Base-by-base conservation (phyloP, 2,329 filamentous ascomycete genomes). In the Aspergillus bombycis region DNA sequence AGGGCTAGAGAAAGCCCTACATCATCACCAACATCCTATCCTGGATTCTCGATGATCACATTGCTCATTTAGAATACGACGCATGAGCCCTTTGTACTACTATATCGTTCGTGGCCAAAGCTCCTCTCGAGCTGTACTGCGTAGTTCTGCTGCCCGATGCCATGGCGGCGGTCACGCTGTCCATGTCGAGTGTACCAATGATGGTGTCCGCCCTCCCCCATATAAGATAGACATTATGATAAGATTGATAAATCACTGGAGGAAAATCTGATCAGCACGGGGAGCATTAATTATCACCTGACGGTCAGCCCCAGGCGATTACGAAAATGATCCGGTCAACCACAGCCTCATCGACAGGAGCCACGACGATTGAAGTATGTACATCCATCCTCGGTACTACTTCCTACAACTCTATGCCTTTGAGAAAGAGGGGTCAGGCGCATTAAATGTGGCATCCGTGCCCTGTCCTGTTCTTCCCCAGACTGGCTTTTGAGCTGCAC, bases 191-290 rank as follows among this genome's bases (percentile, higher is more conserved):
- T 16, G 28, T 36, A 54, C 52, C 32, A 55, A 38, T 23, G 32
- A 54, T n/a, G 30, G 52, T 6, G n/a, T 38, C 30, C 28, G 52
- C 52, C 52, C 21, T 55, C 36, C n/a, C 52, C 34, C 30, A 23
- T 36, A 23, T n/a, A 32, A 55, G n/a, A 14, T 14, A 21, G 32
- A 38, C 52, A 55, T 36, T 55, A 38, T 23, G 52, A 55, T 55
- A 38, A 55, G 52, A 55, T 55, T 38, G 52, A 55, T 55, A 16
- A n/a, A 55, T 55, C 32, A 55, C 52, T 55, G 52, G 52, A 55
- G 52, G 52, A 26, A 55, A 41, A 55, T 55, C 28, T 34, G 3
- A 34, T 10, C 11, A 19, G 28, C 10, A 11, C 26, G 28, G 50
- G 28, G 32, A 38, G 52, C 32, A 23, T 9, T 52, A 4, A 12